Evolutionary conservation across 495 filamentous ascomycete species (phyloP).

Genomic region (Margaritispora aquatica): DNA sequence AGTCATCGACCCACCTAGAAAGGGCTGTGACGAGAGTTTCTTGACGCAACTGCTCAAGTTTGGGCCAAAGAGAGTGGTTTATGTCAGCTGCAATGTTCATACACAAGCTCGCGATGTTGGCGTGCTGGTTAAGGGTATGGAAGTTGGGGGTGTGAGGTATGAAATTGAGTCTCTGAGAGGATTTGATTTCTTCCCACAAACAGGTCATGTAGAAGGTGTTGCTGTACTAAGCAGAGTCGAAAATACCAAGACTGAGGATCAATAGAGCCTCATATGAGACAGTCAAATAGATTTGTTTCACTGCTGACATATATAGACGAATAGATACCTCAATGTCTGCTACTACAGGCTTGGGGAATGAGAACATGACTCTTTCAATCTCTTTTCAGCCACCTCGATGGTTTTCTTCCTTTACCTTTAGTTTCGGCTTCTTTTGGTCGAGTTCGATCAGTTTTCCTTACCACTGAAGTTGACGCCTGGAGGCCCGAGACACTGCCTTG

Average conservation of each 20-base stretch:
- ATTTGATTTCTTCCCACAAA: constrained; percentile 99
- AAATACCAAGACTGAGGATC: background rate
- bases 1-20: constrained; percentile 88
- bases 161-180: constrained; percentile 87
- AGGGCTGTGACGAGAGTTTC: constrained; percentile 87
- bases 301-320: background rate
- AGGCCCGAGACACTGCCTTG: too few species aligned
- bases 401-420: background rate
- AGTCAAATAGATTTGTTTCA: background rate
- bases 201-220: constrained; percentile 92
- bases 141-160: constrained; percentile 51
- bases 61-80: constrained; percentile 72
- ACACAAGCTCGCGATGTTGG: constrained; percentile 94
- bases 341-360: background rate
- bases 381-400: background rate
- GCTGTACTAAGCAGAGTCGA: constrained; percentile 62
- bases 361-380: background rate
- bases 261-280: background rate
- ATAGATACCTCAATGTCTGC: background rate
- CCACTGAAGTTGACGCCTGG: too few species aligned
- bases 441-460: too few species aligned
- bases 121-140: constrained; percentile 50
- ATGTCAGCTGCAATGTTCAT: constrained; percentile 97
- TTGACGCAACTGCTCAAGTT: constrained; percentile 71
- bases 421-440: background rate